phyloP scores from a whole-genome alignment of 192 early-diverging fungal species.

The Entomortierella beljakovae region DNA sequence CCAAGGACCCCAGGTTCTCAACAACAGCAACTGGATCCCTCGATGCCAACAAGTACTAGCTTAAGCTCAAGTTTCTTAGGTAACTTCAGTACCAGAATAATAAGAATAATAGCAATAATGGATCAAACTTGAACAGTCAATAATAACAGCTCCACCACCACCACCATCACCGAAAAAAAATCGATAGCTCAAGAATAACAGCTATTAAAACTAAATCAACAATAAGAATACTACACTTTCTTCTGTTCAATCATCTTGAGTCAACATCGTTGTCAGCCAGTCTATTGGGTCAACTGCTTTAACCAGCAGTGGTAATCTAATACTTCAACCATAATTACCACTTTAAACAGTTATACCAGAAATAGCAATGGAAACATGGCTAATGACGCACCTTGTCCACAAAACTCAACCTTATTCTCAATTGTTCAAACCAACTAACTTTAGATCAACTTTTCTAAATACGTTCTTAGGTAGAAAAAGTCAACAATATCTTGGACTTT shows the following conservation, averaged over 20 bases:
- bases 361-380: conserved; percentile 12
- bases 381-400: conserved; percentile 5
- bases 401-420: background rate
- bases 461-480: conserved; percentile 4
- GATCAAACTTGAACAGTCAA: conserved; percentile 3
- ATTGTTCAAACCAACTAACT: background rate
- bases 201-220: background rate
- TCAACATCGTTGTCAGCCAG: conserved; percentile 22
- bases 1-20: conserved; percentile 12
- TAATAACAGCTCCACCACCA: background rate
- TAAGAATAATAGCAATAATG: conserved; percentile 14
- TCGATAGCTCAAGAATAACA: background rate
- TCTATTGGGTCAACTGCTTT: no score
- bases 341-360: background rate
- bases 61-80: background rate
- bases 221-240: background rate
- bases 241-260: conserved; percentile 2
- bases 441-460: background rate
- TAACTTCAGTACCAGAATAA: background rate
- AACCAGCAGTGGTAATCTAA: no score
- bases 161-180: no score
- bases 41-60: background rate
- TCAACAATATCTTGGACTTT: background rate
- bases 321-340: no score
- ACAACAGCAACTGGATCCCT: conserved; percentile 7